A percentile compares a stretch with the other conserved stretches of the same genome.
phyloP scores from a whole-genome alignment of 768 basidiomycete genomes.

The Pulveroboletus sp. region DNA sequence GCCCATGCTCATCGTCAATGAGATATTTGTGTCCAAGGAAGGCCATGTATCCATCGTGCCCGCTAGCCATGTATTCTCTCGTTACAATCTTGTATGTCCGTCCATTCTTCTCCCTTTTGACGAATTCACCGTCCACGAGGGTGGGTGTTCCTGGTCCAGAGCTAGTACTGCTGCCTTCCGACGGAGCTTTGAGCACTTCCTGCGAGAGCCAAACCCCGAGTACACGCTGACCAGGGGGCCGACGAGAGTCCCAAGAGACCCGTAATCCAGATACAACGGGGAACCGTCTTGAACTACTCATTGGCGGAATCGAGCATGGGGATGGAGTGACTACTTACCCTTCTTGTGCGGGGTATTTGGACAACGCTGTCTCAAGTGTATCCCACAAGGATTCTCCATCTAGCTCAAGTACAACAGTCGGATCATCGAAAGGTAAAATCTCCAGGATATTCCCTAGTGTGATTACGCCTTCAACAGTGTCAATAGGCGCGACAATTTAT shows the following conservation, averaged over 20 bases:
- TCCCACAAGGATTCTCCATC: constrained; percentile 79
- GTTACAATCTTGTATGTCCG: constrained; percentile 76
- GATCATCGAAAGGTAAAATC: constrained; percentile 86
- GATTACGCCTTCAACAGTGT: constrained; percentile 48
- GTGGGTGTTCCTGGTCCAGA: constrained; percentile 26
- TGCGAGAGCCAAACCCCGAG: constrained; percentile 62
- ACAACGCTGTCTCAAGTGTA: constrained; percentile 65
- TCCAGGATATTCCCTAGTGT: constrained; percentile 86
- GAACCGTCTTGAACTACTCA: constrained; percentile 57
- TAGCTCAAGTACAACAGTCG: constrained; percentile 74
- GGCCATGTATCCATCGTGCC: constrained; percentile 76
- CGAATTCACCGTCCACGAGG: constrained; percentile 45
- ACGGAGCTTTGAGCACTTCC: constrained; percentile 23
- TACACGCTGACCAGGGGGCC: constrained; percentile 65
- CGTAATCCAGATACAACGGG: constrained; percentile 81
- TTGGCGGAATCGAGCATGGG: not conserved
- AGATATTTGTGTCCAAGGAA: constrained; percentile 64
- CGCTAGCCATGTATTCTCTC: constrained; percentile 80
- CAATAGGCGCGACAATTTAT: not conserved
- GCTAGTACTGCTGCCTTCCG: constrained; percentile 16
- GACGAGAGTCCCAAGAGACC: constrained; percentile 82
- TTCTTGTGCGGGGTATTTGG: constrained; percentile 86
- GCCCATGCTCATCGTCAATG: constrained; percentile 80
- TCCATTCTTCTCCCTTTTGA: constrained; percentile 49
- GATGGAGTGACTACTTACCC: constrained; percentile 47